Base-by-base conservation (phyloP, 108 stramenopile species). In the Licmophora abbreviata region DNA sequence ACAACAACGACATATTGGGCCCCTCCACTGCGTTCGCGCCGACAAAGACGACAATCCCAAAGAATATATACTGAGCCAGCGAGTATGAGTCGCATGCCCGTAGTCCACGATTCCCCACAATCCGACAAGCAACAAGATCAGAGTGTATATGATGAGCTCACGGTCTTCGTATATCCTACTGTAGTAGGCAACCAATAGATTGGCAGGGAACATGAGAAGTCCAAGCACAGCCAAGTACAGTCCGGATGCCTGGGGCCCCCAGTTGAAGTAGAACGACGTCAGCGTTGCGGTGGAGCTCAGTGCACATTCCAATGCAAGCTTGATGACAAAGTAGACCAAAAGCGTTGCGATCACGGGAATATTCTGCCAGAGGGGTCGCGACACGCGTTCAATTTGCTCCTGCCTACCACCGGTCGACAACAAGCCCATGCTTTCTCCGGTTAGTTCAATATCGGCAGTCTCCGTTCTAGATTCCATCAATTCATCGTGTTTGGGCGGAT, bases 1-100 rank as follows among this genome's bases (percentile, higher is more conserved):
- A 72, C 44, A 89, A 51, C 27, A 83, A 51, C 3, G 81, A 73
- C 88, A 90, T 90, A 44, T 77, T 71, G 3, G 78, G 78, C 6
- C 66, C 78, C 48, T 79, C 78, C 21, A 75, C 23, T 0, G 59
- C 67, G 56, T 73, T 79, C 34, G 63, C 58, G 9, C 66, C 34
- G 29, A 60, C 50, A 54, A 80, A 73, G 4, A 75, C 59, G 44
- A 79, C 36, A 31, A 75, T 27, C 3, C 67, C 56, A n/a, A 47
- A 66, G 26, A 58, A 31, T 2, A 79, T 41, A 26, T 74, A 79
- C 36, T 71, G 61, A 10, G 44, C 9, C 34, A 74, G 48, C 15
- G 59, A 59, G 42, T 76, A 76, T 9, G 27, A 21, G 21, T 32
- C 22, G 9, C 31, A 9, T 48, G 51, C 44, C 29, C n/a, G 37